Percentiles rank a stretch among this genome's conserved stretches.
Conservation (phyloP, 2,329 filamentous ascomycete species). For the Tolypocladium cylindrosporum region DNA sequence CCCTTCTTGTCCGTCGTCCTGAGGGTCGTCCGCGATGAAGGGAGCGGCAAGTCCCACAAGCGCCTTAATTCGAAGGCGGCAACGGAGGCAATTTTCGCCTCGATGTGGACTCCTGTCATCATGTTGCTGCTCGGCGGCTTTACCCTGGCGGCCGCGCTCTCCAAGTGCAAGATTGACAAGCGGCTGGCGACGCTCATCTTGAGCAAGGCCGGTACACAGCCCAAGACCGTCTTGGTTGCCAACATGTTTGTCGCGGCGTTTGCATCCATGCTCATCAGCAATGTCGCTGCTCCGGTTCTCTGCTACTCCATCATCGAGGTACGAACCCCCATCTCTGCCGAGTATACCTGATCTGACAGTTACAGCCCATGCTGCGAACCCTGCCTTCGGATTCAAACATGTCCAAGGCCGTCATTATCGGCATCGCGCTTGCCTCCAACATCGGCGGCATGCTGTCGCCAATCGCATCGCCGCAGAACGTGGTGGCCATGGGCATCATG, state of each 20-base stretch:
- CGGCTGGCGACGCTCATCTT: slow-evolving; percentile 92
- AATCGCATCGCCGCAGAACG: slow-evolving; percentile 94
- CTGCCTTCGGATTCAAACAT: slow-evolving; percentile 83
- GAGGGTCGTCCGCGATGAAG: slow-evolving; percentile 70
- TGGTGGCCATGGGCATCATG: slow-evolving; percentile 96
- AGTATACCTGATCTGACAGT: slow-evolving; percentile 4
- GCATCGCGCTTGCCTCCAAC: slow-evolving; percentile 90
- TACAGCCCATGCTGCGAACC: slow-evolving; percentile 82
- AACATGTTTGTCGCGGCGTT: slow-evolving; percentile 99
- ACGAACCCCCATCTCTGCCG: slow-evolving; percentile 14
- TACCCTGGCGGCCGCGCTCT: slow-evolving; percentile 86
- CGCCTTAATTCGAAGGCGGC: slow-evolving; percentile 74
- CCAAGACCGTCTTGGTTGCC: slow-evolving; percentile 80
- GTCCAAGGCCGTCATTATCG: slow-evolving; percentile 89
- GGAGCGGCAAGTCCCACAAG: slow-evolving; percentile 42
- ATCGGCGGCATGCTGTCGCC: slow-evolving; percentile 94
- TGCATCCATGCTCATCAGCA: slow-evolving; percentile 98
- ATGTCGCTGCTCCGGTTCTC: slow-evolving; percentile 90
- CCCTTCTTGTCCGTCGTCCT: slow-evolving; percentile 88
- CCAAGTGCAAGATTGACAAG: slow-evolving; percentile 96
- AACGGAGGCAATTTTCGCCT: slow-evolving; percentile 74
- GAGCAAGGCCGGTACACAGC: slow-evolving; percentile 89
- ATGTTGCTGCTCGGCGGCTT: slow-evolving; percentile 96
- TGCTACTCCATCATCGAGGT: slow-evolving; percentile 97
- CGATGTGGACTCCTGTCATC: slow-evolving; percentile 99